phyloP scores from a whole-genome alignment of 306 rosid species.

The Cucumis sativus region Cucumber_9930_V3 NC_026658.2:19258001-19258500 shows the following conservation, averaged over 20 bases:
- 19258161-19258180: slow-evolving; percentile 53
- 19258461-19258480: neutral
- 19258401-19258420: slow-evolving; percentile 45
- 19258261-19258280: slow-evolving; percentile 37
- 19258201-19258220: slow-evolving; percentile 50
- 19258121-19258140: slow-evolving; percentile 62
- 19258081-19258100: slow-evolving; percentile 59
- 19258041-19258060: slow-evolving; percentile 66
- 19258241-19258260: slow-evolving; percentile 67
- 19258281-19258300: slow-evolving; percentile 33
- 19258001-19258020: slow-evolving; percentile 66
- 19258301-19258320: slow-evolving; percentile 54
- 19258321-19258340: slow-evolving; percentile 91
- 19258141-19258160: slow-evolving; percentile 64
- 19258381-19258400: slow-evolving; percentile 73
- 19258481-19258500: neutral
- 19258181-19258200: slow-evolving; percentile 49
- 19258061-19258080: slow-evolving; percentile 56
- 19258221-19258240: slow-evolving; percentile 22
- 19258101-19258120: slow-evolving; percentile 76
- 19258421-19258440: slow-evolving; percentile 51
- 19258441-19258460: slow-evolving; percentile 29
- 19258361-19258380: slow-evolving; percentile 24
- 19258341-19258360: slow-evolving; percentile 56
- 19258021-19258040: slow-evolving; percentile 63